Base-by-base conservation (phyloP, 805 yeast species). In the Candida boleticola region DNA sequence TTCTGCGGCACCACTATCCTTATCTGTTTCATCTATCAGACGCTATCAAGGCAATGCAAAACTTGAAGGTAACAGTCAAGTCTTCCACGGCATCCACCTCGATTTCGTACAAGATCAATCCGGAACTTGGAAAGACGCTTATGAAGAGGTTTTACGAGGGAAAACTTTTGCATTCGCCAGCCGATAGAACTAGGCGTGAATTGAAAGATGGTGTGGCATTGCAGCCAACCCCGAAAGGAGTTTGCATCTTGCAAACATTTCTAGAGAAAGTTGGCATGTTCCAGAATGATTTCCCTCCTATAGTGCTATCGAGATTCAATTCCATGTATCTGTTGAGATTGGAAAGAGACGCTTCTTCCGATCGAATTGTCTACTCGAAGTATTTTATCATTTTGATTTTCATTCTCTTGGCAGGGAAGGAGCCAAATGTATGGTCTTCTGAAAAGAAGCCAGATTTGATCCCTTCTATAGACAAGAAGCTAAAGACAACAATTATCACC, bases 191-290 rank as follows among this genome's bases (percentile, higher is more conserved):
- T 0, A 57, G 85, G 33, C 48, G 57, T 11, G 63, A 57, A 32
- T 71, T 82, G 4, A 74, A 73, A 39, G 62, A 54, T 0, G 66
- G 62, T 3, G 64, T 70, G 0, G 45, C 68, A 2, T 55, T 88
- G 22, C 97, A 92, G 56, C 96, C 96, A 3, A 88, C 97, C 0
- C 89, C 97, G 0, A 92, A 92, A 55, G 98, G 97, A 1, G 80
- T 89, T 5, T 82, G 89, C 0, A 54, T 88, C 0, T 60, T 90
- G 2, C 79, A 78, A 38, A 66, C 71, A 14, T 88, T 82, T 57
- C 80, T 84, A 46, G 66, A 70, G 39, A 75, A 68, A 32, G 60
- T 73, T 36, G 95, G 89, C 0, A 58, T 81, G 37, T 68, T 63
- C 35, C 60, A 60, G 13, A 45, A 52, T 1, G 43, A 50, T 0